phyloP scores from a whole-genome alignment of 2,329 filamentous ascomycete species.

The Fusarium papillatum region DNA sequence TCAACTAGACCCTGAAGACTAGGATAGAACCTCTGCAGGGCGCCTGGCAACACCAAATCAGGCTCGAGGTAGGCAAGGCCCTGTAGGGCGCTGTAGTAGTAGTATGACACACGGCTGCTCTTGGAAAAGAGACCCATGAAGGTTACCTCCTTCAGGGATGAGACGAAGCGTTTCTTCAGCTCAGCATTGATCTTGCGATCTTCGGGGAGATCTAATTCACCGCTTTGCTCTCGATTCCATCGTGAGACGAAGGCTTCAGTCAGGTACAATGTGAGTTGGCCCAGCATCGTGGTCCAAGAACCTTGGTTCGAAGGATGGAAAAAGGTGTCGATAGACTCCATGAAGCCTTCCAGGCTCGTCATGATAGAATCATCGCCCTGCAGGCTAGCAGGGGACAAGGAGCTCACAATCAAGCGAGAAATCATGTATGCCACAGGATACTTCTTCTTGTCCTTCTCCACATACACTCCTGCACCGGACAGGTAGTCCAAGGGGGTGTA shows the following conservation, averaged over 20 bases:
- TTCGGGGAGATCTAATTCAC: slow-evolving; percentile 88
- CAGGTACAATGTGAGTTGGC: slow-evolving; percentile 92
- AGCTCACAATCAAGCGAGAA: slow-evolving; percentile 93
- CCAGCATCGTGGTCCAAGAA: slow-evolving; percentile 88
- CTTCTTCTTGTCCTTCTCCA: slow-evolving; percentile 95
- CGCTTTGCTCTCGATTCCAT: slow-evolving; percentile 95
- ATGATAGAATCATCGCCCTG: slow-evolving; percentile 84
- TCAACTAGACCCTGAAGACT: slow-evolving; percentile 97
- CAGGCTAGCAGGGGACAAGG: slow-evolving; percentile 86
- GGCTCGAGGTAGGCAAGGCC: slow-evolving; percentile 93
- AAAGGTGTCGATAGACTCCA: slow-evolving; percentile 97
- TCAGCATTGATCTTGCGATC: slow-evolving; percentile 84
- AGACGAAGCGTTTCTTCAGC: slow-evolving; percentile 91
- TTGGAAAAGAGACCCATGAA: slow-evolving; percentile 99
- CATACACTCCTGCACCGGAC: slow-evolving; percentile 84
- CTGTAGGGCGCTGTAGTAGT: slow-evolving; percentile 91
- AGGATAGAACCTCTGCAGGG: slow-evolving; percentile 95
- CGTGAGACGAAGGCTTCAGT: slow-evolving; percentile 97
- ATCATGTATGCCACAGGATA: slow-evolving; percentile 94
- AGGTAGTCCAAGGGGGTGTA: slow-evolving; percentile 90
- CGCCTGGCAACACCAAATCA: slow-evolving; percentile 90
- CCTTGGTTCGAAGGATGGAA: slow-evolving; percentile 99
- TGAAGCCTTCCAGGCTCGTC: slow-evolving; percentile 87
- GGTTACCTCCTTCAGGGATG: slow-evolving; percentile 90
- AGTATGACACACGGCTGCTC: slow-evolving; percentile 91